Base-by-base conservation (phyloP, 805 yeast genomes). In the Hanseniaspora lindneri region DNA sequence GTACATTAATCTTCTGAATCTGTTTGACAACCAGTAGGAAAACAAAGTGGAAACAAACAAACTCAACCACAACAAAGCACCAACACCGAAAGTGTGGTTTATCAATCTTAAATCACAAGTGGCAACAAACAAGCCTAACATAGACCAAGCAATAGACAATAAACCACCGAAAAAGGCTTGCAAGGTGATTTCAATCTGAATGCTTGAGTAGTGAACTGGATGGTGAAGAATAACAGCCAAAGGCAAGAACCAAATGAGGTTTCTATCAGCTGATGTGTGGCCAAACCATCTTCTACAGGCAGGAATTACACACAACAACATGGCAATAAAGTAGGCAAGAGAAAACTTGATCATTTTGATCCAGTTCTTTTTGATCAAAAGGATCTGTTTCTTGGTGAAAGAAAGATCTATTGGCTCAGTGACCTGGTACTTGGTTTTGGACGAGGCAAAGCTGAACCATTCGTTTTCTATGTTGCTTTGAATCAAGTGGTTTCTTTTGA, bases 141-240 rank as follows among this genome's bases (percentile, higher is more conserved):
- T 57, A 1, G 71, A 62, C 72, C 75, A 70, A 0, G 70, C 76
- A 35, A 70, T 51, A 2, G 71, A 76, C 3, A 71, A 46, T 0
- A 64, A 61, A 1, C 62, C 57, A 1, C 77, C 77, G 0, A 65
- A 0, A 2, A 68, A 55, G 0, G 76, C 67, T 13, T 59, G 59
- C 3, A 67, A 1, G 0, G 73, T 65, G 49, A 72, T 66, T 54
- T 73, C 77, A 3, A 71, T 13, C 55, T 73, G 77, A 1, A 71
- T 63, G 10, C 77, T 76, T 6, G 70, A 44, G 4, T 67, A 61
- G 47, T 74, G 67, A 1, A 66, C 71, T 0, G 77, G 75, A 55
- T 73, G 78, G 46, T 69, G 71, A 10, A 72, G 54, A 4, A 73
- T 30, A 0, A 64, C 63, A 0, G 74, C 68, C 1, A 73, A 44